A percentile compares a stretch with the other conserved stretches of the same genome.
These are phyloP conservation scores for Talaromyces stipitatus DNA, from an alignment of 495 filamentous ascomycete species.

Conservation along the genomic window DNA sequence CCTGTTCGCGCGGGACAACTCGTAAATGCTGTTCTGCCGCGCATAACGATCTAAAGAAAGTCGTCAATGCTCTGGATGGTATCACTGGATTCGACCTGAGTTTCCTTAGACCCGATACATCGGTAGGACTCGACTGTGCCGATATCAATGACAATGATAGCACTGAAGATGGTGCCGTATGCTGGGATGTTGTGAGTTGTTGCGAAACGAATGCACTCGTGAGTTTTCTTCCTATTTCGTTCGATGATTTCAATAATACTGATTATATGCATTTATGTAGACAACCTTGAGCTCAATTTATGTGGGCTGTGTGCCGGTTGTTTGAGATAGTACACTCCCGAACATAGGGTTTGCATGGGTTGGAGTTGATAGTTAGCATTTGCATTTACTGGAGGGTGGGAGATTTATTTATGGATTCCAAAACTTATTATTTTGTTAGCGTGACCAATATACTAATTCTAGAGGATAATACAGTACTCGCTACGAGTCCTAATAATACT, in stretches of 20 bases:
- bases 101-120: neutral
- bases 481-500: neutral
- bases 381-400: too few species aligned
- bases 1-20: neutral
- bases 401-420: neutral
- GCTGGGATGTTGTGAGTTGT: conserved; percentile 3
- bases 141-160: neutral
- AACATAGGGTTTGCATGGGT: neutral
- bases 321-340: neutral
- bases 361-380: neutral
- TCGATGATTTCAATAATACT: neutral
- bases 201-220: neutral
- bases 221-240: neutral
- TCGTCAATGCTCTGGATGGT: neutral
- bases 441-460: neutral
- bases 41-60: neutral
- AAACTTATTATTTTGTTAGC: neutral
- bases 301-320: neutral
- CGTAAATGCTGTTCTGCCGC: conserved; percentile 1
- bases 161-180: neutral
- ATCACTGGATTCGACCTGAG: neutral
- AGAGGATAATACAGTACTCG: neutral
- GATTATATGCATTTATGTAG: neutral
- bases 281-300: neutral
- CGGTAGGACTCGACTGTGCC: neutral